Evolutionary conservation across 148 eudicot species (phyloP).

Genomic region (Chenopodium suecicum): DNA sequence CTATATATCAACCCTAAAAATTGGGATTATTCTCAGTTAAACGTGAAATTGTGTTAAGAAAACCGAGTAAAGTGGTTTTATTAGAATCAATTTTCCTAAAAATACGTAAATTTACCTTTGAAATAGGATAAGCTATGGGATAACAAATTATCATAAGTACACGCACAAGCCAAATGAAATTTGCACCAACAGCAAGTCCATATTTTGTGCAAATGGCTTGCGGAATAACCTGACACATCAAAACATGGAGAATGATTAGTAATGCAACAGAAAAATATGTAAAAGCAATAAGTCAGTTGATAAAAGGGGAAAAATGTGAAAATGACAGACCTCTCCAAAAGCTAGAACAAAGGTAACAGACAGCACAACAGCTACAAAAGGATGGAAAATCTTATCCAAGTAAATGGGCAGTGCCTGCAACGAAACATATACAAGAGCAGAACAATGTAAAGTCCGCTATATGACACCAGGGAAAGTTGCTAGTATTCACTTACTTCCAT

Average conservation of each 20-base stretch:
- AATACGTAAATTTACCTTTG: slow-evolving; percentile 52
- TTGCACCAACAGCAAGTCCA: slow-evolving; percentile 94
- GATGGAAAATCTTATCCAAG: slow-evolving; percentile 82
- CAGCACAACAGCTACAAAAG: slow-evolving; percentile 81
- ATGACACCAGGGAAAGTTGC: neutral
- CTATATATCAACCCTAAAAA: neutral
- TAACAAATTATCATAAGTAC: slow-evolving; percentile 77
- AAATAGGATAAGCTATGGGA: slow-evolving; percentile 90
- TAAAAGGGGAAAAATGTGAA: neutral
- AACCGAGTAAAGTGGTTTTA: too few species aligned
- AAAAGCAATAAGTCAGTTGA: neutral
- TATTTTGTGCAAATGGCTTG: slow-evolving; percentile 92
- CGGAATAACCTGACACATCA: slow-evolving; percentile 66
- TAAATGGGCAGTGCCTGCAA: slow-evolving; percentile 89
- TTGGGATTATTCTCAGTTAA: too few species aligned
- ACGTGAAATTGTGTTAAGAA: too few species aligned
- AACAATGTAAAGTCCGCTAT: neutral
- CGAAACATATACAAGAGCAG: slow-evolving; percentile 2
- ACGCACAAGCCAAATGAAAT: slow-evolving; percentile 84
- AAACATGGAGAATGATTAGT: neutral
- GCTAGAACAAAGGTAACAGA: slow-evolving; percentile 96
- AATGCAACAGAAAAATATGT: neutral
- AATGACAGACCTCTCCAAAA: slow-evolving; percentile 75
- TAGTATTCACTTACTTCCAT: slow-evolving; percentile 66
- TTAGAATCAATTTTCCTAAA: neutral